Percentiles rank a stretch among this genome's conserved stretches.
phyloP scores from a whole-genome alignment of 345 rosid genomes.

The Moricandia moricandioides region DNA sequence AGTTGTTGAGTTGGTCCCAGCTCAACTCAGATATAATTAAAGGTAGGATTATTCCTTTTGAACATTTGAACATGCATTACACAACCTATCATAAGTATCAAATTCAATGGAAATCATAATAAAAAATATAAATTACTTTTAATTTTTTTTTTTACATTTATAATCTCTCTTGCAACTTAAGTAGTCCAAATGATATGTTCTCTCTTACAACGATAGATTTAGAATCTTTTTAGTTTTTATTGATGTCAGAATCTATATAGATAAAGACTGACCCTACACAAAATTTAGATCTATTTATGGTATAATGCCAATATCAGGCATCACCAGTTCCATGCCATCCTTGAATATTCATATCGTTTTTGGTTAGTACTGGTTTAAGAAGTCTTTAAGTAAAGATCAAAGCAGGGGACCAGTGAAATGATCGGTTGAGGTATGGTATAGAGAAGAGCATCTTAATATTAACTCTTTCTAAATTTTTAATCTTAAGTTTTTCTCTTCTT shows the following conservation, averaged over 20 bases:
- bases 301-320: not conserved
- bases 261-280: not conserved
- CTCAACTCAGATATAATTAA: not conserved
- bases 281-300: not conserved
- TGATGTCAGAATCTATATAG: not conserved
- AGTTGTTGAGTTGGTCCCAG: not conserved
- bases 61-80: not conserved
- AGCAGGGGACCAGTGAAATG: conserved; percentile 17
- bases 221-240: not conserved
- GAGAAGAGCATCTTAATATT: conserved; percentile 20
- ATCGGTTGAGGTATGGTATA: not conserved
- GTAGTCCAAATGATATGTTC: too few relatives aligned
- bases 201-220: not conserved
- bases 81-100: not conserved
- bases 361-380: conserved; percentile 5
- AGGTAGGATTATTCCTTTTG: not conserved
- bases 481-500: conserved; percentile 2
- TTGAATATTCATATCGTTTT: not conserved
- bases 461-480: not conserved
- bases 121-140: not conserved
- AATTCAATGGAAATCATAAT: not conserved
- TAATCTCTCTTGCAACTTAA: too few relatives aligned
- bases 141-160: not conserved
- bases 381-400: conserved; percentile 15
- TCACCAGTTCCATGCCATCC: not conserved